Conservation (phyloP, 2,329 filamentous ascomycete genomes). For the Alternaria infectoria region DNA sequence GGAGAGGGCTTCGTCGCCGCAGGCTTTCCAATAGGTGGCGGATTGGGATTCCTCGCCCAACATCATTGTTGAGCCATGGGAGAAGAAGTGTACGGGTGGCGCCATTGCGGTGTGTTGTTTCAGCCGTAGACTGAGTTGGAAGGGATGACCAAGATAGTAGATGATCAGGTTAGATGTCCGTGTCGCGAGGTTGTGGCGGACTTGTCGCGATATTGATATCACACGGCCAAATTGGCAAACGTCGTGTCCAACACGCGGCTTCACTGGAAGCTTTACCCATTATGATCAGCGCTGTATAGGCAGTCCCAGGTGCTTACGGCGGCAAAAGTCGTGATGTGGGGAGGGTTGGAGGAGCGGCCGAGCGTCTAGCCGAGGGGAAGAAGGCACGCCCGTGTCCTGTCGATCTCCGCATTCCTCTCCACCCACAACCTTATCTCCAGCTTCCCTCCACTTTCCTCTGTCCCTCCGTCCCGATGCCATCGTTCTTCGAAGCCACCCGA, state of each 20-base stretch:
- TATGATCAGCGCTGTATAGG: background rate
- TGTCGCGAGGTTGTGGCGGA: background rate
- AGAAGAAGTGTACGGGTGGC: slow-evolving; percentile 70
- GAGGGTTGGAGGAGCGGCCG: background rate
- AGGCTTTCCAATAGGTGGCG: slow-evolving; percentile 70
- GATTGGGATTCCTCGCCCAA: slow-evolving; percentile 68
- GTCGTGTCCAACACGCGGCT: background rate
- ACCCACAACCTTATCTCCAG: slow-evolving; percentile 22
- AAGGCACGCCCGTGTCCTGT: background rate
- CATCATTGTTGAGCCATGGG: slow-evolving; percentile 76
- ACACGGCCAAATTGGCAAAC: background rate
- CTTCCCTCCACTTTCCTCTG: slow-evolving; percentile 32
- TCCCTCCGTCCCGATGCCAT: slow-evolving; percentile 23
- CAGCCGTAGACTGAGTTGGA: background rate
- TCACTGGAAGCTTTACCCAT: background rate
- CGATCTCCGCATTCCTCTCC: slow-evolving; percentile 16
- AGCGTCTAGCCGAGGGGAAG: background rate
- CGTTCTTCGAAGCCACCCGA: slow-evolving; percentile 12
- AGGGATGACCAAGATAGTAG: background rate
- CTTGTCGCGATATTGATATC: background rate
- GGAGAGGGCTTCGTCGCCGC: slow-evolving; percentile 67
- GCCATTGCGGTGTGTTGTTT: slow-evolving; percentile 18
- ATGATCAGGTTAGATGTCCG: background rate
- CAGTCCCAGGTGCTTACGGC: background rate
- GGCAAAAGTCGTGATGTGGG: slow-evolving; percentile 22